These are phyloP conservation scores for Acanthamoeba lenticulata DNA, from an alignment of 208 protist species.

Conservation along the genomic window DNA sequence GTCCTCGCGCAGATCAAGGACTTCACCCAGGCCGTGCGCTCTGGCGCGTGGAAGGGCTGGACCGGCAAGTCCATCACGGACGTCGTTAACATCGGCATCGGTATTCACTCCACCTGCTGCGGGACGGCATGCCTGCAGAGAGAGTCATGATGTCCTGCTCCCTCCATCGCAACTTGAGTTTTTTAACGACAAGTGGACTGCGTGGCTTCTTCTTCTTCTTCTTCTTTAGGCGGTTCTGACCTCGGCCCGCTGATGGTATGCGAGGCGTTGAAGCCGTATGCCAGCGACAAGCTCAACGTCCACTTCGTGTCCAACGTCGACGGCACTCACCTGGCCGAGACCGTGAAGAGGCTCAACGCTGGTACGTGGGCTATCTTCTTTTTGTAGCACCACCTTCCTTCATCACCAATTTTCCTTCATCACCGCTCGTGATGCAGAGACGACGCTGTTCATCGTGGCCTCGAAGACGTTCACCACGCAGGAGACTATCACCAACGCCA, in stretches of 20 bases:
- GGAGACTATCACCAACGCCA: conserved; percentile 96
- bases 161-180: neutral
- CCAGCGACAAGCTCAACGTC: conserved; percentile 76
- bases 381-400: neutral
- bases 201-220: neutral
- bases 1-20: conserved; percentile 94
- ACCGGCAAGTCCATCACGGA: conserved; percentile 94
- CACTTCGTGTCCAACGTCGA: conserved; percentile 97
- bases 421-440: conserved; percentile 82
- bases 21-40: conserved; percentile 91
- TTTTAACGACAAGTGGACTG: neutral
- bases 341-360: conserved; percentile 87
- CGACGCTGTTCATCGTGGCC: conserved; percentile 96
- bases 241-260: conserved; percentile 95
- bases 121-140: neutral
- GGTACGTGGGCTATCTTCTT: conserved; percentile 60
- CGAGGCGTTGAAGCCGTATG: conserved; percentile 94
- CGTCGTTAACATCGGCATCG: conserved; percentile 96
- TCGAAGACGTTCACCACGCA: conserved; percentile 98
- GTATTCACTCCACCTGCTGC: neutral
- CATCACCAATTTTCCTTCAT: neutral
- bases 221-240: conserved; percentile 96
- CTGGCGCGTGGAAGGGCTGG: conserved; percentile 94
- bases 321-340: conserved; percentile 95
- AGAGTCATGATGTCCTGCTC: neutral